These are phyloP conservation scores for Aspergillus pseudoviridinutans DNA, from an alignment of 2,329 filamentous ascomycete species.

Conservation along the genomic window DNA sequence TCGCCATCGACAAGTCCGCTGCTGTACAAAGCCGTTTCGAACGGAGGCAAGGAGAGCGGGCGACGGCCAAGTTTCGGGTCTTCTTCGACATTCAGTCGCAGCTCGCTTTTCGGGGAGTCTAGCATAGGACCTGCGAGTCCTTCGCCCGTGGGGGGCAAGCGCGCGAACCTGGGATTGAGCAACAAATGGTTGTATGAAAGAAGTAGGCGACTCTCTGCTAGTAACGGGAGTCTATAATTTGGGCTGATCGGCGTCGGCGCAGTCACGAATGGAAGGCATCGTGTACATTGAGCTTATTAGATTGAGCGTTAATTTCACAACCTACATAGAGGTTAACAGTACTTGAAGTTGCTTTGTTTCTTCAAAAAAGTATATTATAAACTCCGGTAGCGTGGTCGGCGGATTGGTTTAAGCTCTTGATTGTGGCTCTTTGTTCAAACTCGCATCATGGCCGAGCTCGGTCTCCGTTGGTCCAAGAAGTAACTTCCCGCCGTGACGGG, in stretches of 20 bases:
- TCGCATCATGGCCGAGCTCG: constrained; percentile 1
- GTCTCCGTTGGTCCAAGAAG: constrained; percentile 9
- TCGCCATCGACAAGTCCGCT: constrained; percentile 55
- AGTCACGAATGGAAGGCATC: constrained; percentile 7
- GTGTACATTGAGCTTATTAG: constrained; percentile 19
- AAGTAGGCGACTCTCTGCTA: constrained; percentile 46
- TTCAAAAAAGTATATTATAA: background rate
- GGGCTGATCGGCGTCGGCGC: constrained; percentile 7
- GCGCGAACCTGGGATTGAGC: constrained; percentile 73
- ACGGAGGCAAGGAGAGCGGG: constrained; percentile 31
- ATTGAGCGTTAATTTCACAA: background rate
- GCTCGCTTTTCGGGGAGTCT: constrained; percentile 38
- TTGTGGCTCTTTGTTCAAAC: background rate
- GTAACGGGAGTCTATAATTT: constrained; percentile 32
- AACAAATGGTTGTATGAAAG: constrained; percentile 95
- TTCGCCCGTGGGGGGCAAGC: constrained; percentile 62
- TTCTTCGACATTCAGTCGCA: constrained; percentile 41
- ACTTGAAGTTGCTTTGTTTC: background rate
- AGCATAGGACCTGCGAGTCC: constrained; percentile 61
- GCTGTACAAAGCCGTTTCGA: constrained; percentile 63
- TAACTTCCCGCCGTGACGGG: constrained; percentile 15
- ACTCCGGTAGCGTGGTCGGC: background rate
- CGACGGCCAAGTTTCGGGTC: constrained; percentile 53
- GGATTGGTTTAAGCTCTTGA: background rate
- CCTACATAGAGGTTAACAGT: background rate